Evolutionary conservation across 495 filamentous ascomycete species (phyloP).

Genomic region (Lindgomyces ingoldianus): DNA sequence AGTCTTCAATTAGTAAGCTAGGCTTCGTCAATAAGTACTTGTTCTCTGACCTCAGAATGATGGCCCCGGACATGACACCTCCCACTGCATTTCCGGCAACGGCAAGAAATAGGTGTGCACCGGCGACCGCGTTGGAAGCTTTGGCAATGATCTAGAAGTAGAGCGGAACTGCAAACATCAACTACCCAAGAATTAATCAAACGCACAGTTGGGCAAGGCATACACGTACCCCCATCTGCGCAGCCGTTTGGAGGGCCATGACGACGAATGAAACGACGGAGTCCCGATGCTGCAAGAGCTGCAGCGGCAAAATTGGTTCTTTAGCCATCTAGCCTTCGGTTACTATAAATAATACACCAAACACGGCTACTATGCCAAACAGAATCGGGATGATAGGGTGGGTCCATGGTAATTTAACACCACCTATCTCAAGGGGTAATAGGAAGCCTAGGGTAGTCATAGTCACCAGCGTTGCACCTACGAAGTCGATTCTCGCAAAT

Average conservation of each 20-base stretch:
- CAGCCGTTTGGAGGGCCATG: slow-evolving; percentile 54
- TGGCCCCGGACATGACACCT: slow-evolving; percentile 58
- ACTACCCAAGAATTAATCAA: slow-evolving; percentile 18
- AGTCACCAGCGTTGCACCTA: slow-evolving; percentile 56
- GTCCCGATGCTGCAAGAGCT: slow-evolving; percentile 58
- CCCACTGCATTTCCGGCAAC: slow-evolving; percentile 67
- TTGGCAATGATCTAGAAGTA: slow-evolving; percentile 68
- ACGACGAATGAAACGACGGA: slow-evolving; percentile 58
- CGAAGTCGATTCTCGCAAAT: slow-evolving; percentile 58
- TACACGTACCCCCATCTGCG: slow-evolving; percentile 56
- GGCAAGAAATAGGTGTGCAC: slow-evolving; percentile 63
- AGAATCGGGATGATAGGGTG: slow-evolving; percentile 50
- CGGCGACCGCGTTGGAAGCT: slow-evolving; percentile 58
- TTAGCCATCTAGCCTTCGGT: slow-evolving; percentile 55
- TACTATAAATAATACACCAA: slow-evolving; percentile 49
- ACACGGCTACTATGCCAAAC: slow-evolving; percentile 28
- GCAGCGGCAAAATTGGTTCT: slow-evolving; percentile 64
- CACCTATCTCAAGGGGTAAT: slow-evolving; percentile 61
- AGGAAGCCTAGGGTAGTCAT: slow-evolving; percentile 53
- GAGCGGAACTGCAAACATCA: slow-evolving; percentile 63
- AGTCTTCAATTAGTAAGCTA: background rate
- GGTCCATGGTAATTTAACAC: slow-evolving; percentile 57
- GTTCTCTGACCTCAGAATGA: slow-evolving; percentile 51
- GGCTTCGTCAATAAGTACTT: background rate
- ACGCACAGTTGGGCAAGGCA: slow-evolving; percentile 31